These are phyloP conservation scores for Solanum clarkiae DNA, from an alignment of 257 asterid species.

Conservation along the genomic window DNA sequence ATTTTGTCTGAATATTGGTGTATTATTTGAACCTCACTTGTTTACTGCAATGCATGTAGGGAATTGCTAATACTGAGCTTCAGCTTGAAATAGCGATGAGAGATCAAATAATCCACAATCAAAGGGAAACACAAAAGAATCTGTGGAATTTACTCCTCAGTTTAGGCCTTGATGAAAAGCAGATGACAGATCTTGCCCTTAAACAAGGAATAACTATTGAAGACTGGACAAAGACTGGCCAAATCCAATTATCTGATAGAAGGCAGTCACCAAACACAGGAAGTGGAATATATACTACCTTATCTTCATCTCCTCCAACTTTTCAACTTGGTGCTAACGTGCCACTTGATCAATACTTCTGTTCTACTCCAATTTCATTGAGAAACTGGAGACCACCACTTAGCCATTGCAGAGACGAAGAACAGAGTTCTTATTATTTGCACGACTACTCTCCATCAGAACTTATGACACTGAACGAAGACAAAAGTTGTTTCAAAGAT, in stretches of 20 bases:
- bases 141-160: slow-evolving; percentile 66
- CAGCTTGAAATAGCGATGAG: slow-evolving; percentile 95
- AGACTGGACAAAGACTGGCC: slow-evolving; percentile 33
- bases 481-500: slow-evolving; percentile 29
- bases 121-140: slow-evolving; percentile 70
- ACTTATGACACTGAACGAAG: slow-evolving; percentile 1
- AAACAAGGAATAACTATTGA: slow-evolving; percentile 62
- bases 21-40: neutral
- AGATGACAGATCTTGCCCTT: slow-evolving; percentile 49
- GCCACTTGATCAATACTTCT: slow-evolving; percentile 29
- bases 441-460: slow-evolving; percentile 31
- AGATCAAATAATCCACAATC: slow-evolving; percentile 77
- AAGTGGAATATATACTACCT: slow-evolving; percentile 9
- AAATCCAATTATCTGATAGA: slow-evolving; percentile 25
- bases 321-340: slow-evolving; percentile 15
- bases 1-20: neutral
- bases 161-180: slow-evolving; percentile 78
- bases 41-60: slow-evolving; percentile 29
- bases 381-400: slow-evolving; percentile 22
- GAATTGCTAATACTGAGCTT: slow-evolving; percentile 80
- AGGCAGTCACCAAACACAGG: slow-evolving; percentile 22
- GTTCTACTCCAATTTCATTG: slow-evolving; percentile 24
- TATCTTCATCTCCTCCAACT: slow-evolving; percentile 15
- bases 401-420: slow-evolving; percentile 38
- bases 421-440: slow-evolving; percentile 38